Percentiles rank a stretch among this genome's conserved stretches.
These are phyloP conservation scores for Drechslera avenae DNA, from an alignment of 2,329 filamentous ascomycete species.

Conservation along the genomic window DNA sequence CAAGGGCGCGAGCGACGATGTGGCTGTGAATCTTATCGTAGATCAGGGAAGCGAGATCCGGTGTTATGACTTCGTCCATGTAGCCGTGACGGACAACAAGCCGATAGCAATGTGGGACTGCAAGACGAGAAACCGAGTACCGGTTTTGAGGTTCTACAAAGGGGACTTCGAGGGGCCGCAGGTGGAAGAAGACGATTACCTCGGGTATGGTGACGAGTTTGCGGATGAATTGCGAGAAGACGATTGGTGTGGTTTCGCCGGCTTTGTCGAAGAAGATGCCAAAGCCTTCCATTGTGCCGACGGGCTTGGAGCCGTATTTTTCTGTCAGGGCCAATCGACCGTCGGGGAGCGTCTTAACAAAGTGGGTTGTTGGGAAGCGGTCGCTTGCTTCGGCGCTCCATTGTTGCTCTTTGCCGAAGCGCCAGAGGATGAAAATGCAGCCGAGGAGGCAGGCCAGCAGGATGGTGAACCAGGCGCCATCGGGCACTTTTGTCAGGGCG, in stretches of 20 bases:
- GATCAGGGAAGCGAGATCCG: conserved; percentile 62
- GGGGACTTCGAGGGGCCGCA: conserved; percentile 67
- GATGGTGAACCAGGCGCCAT: conserved; percentile 79
- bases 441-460: conserved; percentile 67
- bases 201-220: conserved; percentile 72
- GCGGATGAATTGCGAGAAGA: conserved; percentile 73
- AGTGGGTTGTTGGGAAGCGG: conserved; percentile 53
- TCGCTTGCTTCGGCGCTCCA: conserved; percentile 73
- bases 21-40: conserved; percentile 61
- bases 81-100: conserved; percentile 74
- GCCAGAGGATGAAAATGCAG: conserved; percentile 72
- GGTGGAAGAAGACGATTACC: conserved; percentile 75
- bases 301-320: conserved; percentile 42
- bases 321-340: conserved; percentile 48
- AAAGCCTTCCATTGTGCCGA: conserved; percentile 57
- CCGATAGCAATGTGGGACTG: conserved; percentile 68
- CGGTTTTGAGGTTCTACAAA: conserved; percentile 50
- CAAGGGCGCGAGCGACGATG: conserved; percentile 36
- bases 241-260: conserved; percentile 67
- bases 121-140: conserved; percentile 53
- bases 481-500: conserved; percentile 72
- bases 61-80: conserved; percentile 71
- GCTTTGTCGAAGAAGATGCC: conserved; percentile 82
- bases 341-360: conserved; percentile 45
- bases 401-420: conserved; percentile 78